phyloP scores from a whole-genome alignment of 2,329 filamentous ascomycete genomes.

The Nemania sp. region DNA sequence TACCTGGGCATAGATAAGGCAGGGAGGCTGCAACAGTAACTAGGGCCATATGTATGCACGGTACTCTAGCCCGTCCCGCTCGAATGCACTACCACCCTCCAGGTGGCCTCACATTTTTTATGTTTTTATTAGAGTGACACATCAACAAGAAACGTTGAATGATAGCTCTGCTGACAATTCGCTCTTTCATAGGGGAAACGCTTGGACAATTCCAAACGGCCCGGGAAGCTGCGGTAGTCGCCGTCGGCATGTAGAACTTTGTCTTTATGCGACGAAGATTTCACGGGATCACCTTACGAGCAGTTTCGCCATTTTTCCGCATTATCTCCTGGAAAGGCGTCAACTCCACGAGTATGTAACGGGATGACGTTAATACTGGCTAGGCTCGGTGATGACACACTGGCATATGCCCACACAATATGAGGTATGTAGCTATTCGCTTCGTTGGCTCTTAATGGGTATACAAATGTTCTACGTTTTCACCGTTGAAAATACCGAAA shows the following conservation, averaged over 20 bases:
- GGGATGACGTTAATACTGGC: not conserved
- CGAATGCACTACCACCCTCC: constrained; percentile 1
- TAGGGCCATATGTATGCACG: constrained; percentile 17
- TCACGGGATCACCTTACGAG: too few relatives aligned
- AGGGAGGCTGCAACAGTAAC: constrained; percentile 26
- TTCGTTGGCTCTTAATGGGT: not conserved
- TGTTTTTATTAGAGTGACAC: not conserved
- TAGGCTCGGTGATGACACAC: not conserved
- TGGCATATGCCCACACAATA: not conserved
- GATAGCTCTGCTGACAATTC: not conserved
- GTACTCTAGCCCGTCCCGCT: constrained; percentile 1
- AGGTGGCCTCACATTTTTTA: not conserved
- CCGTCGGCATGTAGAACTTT: not conserved
- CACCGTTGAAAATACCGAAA: not conserved
- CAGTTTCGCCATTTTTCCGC: too few relatives aligned
- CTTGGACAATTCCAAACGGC: not conserved
- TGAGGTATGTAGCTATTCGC: too few relatives aligned
- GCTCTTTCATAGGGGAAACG: not conserved
- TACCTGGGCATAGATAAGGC: constrained; percentile 25
- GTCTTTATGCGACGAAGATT: not conserved
- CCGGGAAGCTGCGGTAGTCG: too few relatives aligned
- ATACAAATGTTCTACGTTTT: not conserved
- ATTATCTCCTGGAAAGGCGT: too few relatives aligned
- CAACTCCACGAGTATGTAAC: not conserved
- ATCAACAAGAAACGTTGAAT: not conserved